A percentile compares a stretch with the other conserved stretches of the same genome.
phyloP scores from a whole-genome alignment of 2,329 filamentous ascomycete genomes.

The Fonsecaea multimorphosa region DNA sequence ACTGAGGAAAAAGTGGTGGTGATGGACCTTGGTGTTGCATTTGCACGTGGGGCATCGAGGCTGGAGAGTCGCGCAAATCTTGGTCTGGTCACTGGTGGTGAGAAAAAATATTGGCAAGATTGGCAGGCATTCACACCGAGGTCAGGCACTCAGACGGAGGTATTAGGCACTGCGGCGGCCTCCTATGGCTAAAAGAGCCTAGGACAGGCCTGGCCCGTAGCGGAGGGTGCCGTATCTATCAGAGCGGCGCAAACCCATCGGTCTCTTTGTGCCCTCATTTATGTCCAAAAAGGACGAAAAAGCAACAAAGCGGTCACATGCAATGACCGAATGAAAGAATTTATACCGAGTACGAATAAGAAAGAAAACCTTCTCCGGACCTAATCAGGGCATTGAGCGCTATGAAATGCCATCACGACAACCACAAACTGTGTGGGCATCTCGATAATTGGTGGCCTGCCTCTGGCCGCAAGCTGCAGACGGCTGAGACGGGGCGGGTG shows the following conservation, averaged over 20 bases:
- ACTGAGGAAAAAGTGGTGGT: background rate
- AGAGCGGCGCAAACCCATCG: background rate
- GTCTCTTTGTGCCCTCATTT: background rate
- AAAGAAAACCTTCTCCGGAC: constrained; percentile 7
- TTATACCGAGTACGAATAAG: background rate
- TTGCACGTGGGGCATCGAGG: constrained; percentile 1
- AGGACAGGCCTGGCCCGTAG: constrained; percentile 1
- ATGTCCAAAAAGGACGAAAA: background rate
- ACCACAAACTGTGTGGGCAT: constrained; percentile 10
- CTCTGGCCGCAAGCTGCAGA: background rate
- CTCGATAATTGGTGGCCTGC: constrained; percentile 16
- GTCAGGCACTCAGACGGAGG: background rate
- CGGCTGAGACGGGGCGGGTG: too few relatives aligned
- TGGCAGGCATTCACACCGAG: background rate
- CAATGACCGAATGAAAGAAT: background rate
- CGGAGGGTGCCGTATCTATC: constrained; percentile 3
- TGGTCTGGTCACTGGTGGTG: background rate
- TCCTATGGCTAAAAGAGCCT: background rate
- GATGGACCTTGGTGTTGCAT: background rate
- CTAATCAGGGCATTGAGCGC: constrained; percentile 1
- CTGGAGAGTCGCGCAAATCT: background rate
- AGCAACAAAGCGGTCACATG: constrained; percentile 4
- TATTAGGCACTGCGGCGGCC: background rate
- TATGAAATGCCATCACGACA: background rate
- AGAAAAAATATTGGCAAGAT: constrained; percentile 4